Conservation (phyloP, 2,329 filamentous ascomycete genomes). For the Didymella lethalis region DNA sequence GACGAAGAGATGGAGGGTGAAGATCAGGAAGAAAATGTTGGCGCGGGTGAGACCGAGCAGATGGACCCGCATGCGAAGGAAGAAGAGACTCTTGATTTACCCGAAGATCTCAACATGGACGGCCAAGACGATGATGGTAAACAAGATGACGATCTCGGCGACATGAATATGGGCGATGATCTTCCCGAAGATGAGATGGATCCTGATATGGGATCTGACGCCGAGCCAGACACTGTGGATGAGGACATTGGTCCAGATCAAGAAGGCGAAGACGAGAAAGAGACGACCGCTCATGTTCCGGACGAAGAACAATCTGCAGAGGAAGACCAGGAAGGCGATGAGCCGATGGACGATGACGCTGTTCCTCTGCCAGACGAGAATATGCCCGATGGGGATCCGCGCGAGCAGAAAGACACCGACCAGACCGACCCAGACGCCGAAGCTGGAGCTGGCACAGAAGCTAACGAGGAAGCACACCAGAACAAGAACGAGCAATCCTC, state of each 20-base stretch:
- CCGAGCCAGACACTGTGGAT: slow-evolving; percentile 44
- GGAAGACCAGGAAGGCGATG: slow-evolving; percentile 57
- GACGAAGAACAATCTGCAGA: slow-evolving; percentile 55
- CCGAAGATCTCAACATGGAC: slow-evolving; percentile 87
- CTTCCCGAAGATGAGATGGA: slow-evolving; percentile 45
- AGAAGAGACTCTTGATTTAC: slow-evolving; percentile 81
- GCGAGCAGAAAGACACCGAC: slow-evolving; percentile 57
- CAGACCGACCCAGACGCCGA: slow-evolving; percentile 63
- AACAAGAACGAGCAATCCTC: slow-evolving; percentile 68
- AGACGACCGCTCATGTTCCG: slow-evolving; percentile 47
- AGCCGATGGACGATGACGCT: slow-evolving; percentile 55
- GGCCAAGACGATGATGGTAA: slow-evolving; percentile 68
- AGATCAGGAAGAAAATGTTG: slow-evolving; percentile 67
- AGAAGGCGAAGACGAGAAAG: slow-evolving; percentile 45
- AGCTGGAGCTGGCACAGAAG: slow-evolving; percentile 70
- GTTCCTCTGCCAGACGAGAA: slow-evolving; percentile 58
- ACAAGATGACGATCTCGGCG: slow-evolving; percentile 55
- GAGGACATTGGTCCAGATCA: slow-evolving; percentile 47
- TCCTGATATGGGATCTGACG: slow-evolving; percentile 36
- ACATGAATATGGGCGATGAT: slow-evolving; percentile 50
- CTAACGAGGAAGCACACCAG: slow-evolving; percentile 63
- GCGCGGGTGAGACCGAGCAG: slow-evolving; percentile 71
- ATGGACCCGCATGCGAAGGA: slow-evolving; percentile 81
- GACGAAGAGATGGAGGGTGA: slow-evolving; percentile 65
- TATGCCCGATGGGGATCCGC: slow-evolving; percentile 58